phyloP scores from a whole-genome alignment of 192 early-diverging fungal genomes.

The Dissophora ornata region DNA sequence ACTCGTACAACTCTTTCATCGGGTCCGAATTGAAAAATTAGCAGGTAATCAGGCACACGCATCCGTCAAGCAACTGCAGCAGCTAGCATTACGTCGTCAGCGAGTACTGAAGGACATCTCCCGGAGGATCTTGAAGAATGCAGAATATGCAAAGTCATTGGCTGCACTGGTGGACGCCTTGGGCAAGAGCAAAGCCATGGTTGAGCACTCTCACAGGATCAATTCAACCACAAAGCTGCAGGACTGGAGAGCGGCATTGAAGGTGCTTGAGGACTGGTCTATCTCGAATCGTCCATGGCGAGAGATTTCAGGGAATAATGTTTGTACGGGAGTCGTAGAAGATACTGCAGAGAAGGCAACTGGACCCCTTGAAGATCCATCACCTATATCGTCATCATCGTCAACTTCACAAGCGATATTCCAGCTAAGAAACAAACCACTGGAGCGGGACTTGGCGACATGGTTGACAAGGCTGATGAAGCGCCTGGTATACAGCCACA shows the following conservation, averaged over 20 bases:
- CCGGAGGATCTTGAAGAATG: conserved; percentile 1
- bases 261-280: conserved; percentile 27
- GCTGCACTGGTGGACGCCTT: conserved; percentile 28
- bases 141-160: background rate
- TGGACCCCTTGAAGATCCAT: background rate
- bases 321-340: background rate
- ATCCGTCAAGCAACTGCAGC: background rate
- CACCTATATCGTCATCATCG: background rate
- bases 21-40: background rate
- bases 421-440: background rate
- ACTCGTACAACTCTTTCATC: conserved; percentile 27
- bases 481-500: conserved; percentile 40
- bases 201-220: conserved; percentile 4
- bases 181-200: conserved; percentile 27
- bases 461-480: conserved; percentile 23
- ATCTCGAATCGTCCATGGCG: too few relatives aligned
- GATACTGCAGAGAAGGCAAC: background rate
- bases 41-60: background rate
- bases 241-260: conserved; percentile 34
- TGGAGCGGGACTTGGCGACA: conserved; percentile 14
- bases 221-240: conserved; percentile 1
- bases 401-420: background rate
- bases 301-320: too few relatives aligned
- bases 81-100: background rate
- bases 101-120: conserved; percentile 12